Conservation (phyloP, 768 basidiomycete species). For the Lactarius vividus region DNA sequence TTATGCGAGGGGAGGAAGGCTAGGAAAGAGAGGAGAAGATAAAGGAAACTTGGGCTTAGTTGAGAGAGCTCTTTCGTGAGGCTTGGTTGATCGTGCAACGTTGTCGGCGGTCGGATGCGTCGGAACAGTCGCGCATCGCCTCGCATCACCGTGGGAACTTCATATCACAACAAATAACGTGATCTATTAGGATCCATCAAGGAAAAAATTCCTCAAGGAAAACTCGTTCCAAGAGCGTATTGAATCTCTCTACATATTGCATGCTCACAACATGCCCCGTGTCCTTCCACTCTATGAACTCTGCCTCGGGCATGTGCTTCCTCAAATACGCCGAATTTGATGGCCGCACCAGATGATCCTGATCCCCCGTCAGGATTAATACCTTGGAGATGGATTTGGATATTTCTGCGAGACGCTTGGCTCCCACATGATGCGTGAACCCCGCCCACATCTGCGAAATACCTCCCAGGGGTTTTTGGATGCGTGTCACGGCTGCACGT, state of each 20-base stretch:
- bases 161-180: neutral
- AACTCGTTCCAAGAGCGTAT: conserved; percentile 53
- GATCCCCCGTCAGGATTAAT: conserved; percentile 62
- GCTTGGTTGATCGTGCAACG: conserved; percentile 20
- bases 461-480: conserved; percentile 58
- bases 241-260: conserved; percentile 52
- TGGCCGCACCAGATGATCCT: conserved; percentile 57
- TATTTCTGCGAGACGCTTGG: conserved; percentile 34
- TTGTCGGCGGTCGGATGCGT: conserved; percentile 20
- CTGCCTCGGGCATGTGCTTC: conserved; percentile 54
- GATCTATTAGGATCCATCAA: neutral
- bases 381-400: conserved; percentile 62
- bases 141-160: conserved; percentile 25
- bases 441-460: conserved; percentile 73
- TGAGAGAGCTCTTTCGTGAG: neutral
- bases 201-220: conserved; percentile 42
- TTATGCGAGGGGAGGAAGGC: neutral
- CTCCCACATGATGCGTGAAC: conserved; percentile 56
- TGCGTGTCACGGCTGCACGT: conserved; percentile 51
- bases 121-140: conserved; percentile 11
- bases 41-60: conserved; percentile 4
- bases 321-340: conserved; percentile 52
- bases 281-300: conserved; percentile 52
- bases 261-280: conserved; percentile 62
- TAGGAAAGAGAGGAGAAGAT: conserved; percentile 2